Base-by-base conservation (phyloP, 1,284 basidiomycete species). In the Malassezia equina region DNA sequence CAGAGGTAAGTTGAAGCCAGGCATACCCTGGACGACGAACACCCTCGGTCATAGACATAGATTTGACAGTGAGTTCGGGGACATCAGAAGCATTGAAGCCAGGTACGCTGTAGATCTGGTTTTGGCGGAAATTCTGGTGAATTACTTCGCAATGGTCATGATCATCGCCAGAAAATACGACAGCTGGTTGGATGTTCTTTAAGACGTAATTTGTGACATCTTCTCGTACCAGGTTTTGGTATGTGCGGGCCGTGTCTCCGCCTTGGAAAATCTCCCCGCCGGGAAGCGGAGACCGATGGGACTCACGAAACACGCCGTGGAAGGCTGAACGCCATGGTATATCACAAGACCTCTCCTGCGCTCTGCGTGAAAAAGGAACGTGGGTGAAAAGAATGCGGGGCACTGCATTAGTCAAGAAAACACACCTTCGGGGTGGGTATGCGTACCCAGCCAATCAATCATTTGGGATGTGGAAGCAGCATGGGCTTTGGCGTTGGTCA, bases 61-160 rank as follows among this genome's bases (percentile, higher is more conserved):
- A 63, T 56, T 70, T 70, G 54, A 69, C 57, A 1, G 67, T 70
- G 40, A 70, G 49, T 46, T 70, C 67, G 1, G 62, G 64, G 2
- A 61, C 55, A 17, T 50, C 43, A 0, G 40, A 13, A 4, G 25
- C 12, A 1, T 33, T 27, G 34, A 66, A 66, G 5, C 59, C 63
- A 19, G 55, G 41, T 0, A 58, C 63, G 19, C 25, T 15, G 13
- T 11, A 3, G 0, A 17, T 15, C 1, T 25, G 12, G 3, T 12
- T 15, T 3, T n/a, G 19, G 17, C 55, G 49, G 15, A 7, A 27
- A 8, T 36, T 24, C 5, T 6, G n/a, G 48, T 70, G 67, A 2
- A 63, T 50, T 24, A 57, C 52, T 32, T 70, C 66, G 52, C 67
- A 70, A 40, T 70, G 66, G 39, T 70, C 66, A 50, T 70, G 67